Conservation (phyloP, 164 flowering plant genomes). For the Macadamia integrifolia region DNA sequence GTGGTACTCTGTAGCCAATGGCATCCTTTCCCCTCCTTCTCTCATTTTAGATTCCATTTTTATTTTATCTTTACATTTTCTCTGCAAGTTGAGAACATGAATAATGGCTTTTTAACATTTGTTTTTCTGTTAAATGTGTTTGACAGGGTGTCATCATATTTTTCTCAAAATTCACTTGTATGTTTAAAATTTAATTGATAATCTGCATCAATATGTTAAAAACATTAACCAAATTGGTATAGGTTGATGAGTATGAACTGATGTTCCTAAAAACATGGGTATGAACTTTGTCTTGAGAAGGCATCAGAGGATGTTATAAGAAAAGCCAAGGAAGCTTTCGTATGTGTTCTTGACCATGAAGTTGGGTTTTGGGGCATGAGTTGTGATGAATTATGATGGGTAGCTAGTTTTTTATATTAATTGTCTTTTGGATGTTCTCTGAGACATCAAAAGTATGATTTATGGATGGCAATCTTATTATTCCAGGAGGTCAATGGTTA, state of each 20-base stretch:
- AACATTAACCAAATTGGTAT: not conserved
- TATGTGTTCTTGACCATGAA: slow-evolving; percentile 44
- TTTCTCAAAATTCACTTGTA: not conserved
- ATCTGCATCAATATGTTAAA: not conserved
- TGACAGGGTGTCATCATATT: not conserved
- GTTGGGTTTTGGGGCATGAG: slow-evolving; percentile 78
- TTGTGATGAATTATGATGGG: slow-evolving; percentile 13
- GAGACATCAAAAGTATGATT: not conserved
- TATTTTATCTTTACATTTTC: too few species aligned
- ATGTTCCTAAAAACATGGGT: slow-evolving; percentile 5
- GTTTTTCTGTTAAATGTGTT: not conserved
- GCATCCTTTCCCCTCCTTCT: too few species aligned
- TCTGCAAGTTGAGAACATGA: too few species aligned
- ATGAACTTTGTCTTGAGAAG: slow-evolving; percentile 23
- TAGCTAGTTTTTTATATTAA: too few species aligned
- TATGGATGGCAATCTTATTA: not conserved
- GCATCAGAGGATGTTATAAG: slow-evolving; percentile 30
- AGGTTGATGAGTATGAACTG: not conserved
- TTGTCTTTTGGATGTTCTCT: not conserved
- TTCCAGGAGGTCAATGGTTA: not conserved
- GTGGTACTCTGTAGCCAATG: too few species aligned
- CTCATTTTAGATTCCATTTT: too few species aligned
- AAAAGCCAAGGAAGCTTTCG: slow-evolving; percentile 38
- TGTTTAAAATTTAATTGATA: not conserved
- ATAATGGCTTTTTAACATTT: too few species aligned